Evolutionary conservation across 306 rosid species (phyloP), one percentile per base, ranked within the genome.

Genomic region (Citrullus mucosospermus): DNA sequence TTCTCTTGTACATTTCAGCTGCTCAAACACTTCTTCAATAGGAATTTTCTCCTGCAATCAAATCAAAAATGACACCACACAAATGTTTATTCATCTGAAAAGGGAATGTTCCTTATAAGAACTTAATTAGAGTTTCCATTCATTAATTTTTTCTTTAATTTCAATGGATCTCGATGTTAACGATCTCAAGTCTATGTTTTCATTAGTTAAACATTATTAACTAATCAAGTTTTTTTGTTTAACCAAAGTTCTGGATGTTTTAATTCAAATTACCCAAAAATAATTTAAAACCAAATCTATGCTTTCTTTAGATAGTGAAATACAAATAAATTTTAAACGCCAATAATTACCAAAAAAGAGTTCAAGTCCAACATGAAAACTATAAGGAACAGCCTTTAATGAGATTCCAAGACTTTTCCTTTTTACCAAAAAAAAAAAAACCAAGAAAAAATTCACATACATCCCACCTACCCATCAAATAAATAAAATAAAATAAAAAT

Each of bases 1-100:
- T 83, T 92, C 98, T 78, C 56, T 83, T 66, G 91, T 57, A 80
- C 98, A 95, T 95, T 95, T 92, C 87, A 95, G 46, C 82, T 92
- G 96, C 76, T 82, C 92, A 36, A 95, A 95, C 83, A 95, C 98
- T 81, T 95, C 98, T 50, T 95, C 97, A 78, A 95, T 82, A 8
- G 98, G 98, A 78, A 95, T 91, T 59, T 90, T 87, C 83, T 95
- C 98, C 98, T 95, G 86, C 46, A 82, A 77, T 78, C 46, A 50
- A 53, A 80, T 85, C n/a, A 59, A 28, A 32, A 22, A 76, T 7
- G 84, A 48, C 50, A 38, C 0, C 32, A 85, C 79, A 62, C 65
- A 82, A 36, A 3, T 39, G 48, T 44, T 69, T 22, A 69, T 67
- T 10, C 41, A 67, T 18, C 16, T 67, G 53, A 16, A 2, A 16